Evolutionary conservation across 306 rosid species (phyloP).

Genomic region (Dicorynia guianensis): DNA sequence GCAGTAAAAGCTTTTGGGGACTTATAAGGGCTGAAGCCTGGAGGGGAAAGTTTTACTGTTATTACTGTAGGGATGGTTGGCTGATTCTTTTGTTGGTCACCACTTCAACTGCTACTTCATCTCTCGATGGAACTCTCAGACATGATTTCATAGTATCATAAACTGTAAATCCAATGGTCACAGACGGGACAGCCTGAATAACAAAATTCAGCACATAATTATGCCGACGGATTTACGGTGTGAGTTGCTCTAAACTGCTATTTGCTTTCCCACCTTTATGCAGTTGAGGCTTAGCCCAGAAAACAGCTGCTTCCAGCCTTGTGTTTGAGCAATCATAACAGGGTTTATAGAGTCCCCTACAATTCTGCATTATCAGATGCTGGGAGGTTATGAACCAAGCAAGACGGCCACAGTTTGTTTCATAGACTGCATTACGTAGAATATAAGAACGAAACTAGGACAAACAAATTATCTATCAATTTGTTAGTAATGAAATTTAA

Average conservation of each 20-base stretch:
- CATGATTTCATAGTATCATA: conserved; percentile 75
- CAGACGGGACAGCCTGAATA: conserved; percentile 93
- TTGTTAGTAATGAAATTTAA: too few relatives aligned
- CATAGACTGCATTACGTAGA: conserved; percentile 18
- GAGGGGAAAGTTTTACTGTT: conserved; percentile 26
- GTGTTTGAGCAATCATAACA: conserved; percentile 68
- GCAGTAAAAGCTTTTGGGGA: conserved; percentile 38
- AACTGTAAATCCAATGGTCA: conserved; percentile 95
- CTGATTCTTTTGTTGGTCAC: conserved; percentile 58
- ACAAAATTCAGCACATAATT: conserved; percentile 35
- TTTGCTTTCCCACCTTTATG: conserved; percentile 65
- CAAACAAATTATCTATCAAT: too few relatives aligned
- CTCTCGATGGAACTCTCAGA: conserved; percentile 87
- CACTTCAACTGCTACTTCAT: conserved; percentile 64
- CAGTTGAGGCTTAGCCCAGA: conserved; percentile 97
- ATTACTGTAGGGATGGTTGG: conserved; percentile 56
- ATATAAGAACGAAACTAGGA: too few relatives aligned
- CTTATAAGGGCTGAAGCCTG: not conserved
- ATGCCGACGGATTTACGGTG: conserved; percentile 27
- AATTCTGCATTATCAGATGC: conserved; percentile 65
- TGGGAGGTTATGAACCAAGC: conserved; percentile 70
- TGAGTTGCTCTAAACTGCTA: conserved; percentile 23
- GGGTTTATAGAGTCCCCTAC: conserved; percentile 80
- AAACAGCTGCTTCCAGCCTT: conserved; percentile 89
- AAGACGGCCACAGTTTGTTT: conserved; percentile 29